Evolutionary conservation across 345 rosid species (phyloP), one percentile per base, ranked within the genome.

Genomic region (Acer saccharum): DNA sequence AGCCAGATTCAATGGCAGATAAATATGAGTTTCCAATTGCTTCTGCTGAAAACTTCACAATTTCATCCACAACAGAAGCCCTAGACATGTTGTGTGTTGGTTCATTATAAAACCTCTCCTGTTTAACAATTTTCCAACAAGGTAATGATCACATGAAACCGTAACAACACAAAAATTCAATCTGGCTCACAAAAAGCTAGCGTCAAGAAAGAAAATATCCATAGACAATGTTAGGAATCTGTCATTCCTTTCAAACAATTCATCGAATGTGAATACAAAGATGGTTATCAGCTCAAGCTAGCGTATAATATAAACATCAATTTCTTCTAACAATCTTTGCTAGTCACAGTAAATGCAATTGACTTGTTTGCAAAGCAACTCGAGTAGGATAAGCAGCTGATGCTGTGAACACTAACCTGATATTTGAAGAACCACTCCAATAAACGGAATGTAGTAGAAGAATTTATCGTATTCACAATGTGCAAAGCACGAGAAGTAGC

Each of bases 401-500:
- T 1, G 72, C 29, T 44, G 32, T 39, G 81, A 60, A 68, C 7
- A 20, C 81, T 50, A 72, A 95, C 99, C 98, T 93, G 99, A 77
- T 91, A 73, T 85, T 83, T 54, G 65, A 90, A 93, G 89, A 95
- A 89, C 80, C 77, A 68, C 73, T 91, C 97, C 81, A 93, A 76
- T 72, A 95, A 80, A 13, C 41, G 76, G 75, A 93, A 93, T 7
- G 99, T 92, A 18, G 87, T 89, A 52, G 87, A 86, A 63, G 88
- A 54, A 80, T 90, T 86, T 41, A 90, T 46, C 23, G 46, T 7
- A 73, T 90, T 82, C 16, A 86, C 94, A 25, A 95, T 87, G 80
- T 95, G 96, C 82, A 95, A 78, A 10, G 94, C 97, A 12, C 94
- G 96, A 75, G 94, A 93, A 44, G 91, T 78, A 14, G 84, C 91